Base-by-base conservation (phyloP, 345 rosid species). In the Lumnitzera littorea region DNA sequence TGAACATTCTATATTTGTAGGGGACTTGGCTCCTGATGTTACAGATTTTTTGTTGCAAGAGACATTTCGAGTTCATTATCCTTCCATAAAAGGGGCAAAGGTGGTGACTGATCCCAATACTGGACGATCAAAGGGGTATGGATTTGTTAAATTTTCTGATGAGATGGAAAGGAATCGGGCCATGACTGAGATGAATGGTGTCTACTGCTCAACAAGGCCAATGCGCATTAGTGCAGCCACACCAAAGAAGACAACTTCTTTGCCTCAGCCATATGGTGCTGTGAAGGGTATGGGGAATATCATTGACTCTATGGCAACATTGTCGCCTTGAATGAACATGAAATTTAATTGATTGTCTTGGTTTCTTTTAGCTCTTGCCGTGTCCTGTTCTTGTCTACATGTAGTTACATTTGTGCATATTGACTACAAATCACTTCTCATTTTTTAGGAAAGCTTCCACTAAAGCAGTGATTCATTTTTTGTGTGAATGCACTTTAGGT, bases 61-160 rank as follows among this genome's bases (percentile, higher is more conserved):
- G 80, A 94, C 96, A 0, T 94, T 90, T 67, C 84, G 96, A 62
- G 79, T 70, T 68, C 84, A 82, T 51, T 94, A 87, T 72, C 78
- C 84, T 27, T 88, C 99, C 12, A 95, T 94, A 65, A 80, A 91
- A 80, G 99, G 97, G 62, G 99, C 99, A 60, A 94, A 94, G 87
- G 99, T 94, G 71, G 99, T 90, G 47, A 94, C 91, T 65, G 99
- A 94, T 75, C 90, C 97, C 1, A 83, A 70, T 57, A 94, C 99
- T 11, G 99, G 99, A n/a, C 91, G 97, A 15, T 88, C 99, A 0
- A 90, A 90, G 76, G 99, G 99, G 64, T 94, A 94, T 59, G 99
- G 99, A 5, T 94, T 94, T 64, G 97, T 94, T 11, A 94, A 94
- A 54, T 94, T 94, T 72, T 77, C 81, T 0, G 97, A 94, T 62